Percentiles rank a stretch among this genome's conserved stretches.
Evolutionary conservation across 805 yeast species (phyloP).

Genomic region (Yarrowia sp.): DNA sequence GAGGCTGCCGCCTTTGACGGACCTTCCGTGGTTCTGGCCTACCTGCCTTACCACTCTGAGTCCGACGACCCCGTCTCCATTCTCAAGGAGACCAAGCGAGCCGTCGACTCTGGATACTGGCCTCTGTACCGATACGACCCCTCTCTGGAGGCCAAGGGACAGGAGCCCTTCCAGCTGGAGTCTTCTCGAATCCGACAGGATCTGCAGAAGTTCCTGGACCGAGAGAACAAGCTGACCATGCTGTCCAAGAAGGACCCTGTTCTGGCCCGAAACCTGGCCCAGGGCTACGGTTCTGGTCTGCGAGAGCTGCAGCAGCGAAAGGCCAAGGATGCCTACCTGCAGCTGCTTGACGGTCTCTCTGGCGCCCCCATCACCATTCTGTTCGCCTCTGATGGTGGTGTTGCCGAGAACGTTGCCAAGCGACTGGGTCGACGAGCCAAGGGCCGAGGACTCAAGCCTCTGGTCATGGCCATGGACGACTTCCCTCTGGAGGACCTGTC

Average conservation of each 20-base stretch:
- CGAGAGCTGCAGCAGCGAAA: constrained; percentile 57
- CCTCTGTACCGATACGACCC: constrained; percentile 90
- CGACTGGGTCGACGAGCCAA: constrained; percentile 74
- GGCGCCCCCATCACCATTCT: constrained; percentile 90
- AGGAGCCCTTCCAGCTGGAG: constrained; percentile 71
- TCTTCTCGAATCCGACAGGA: constrained; percentile 77
- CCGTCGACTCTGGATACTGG: constrained; percentile 95
- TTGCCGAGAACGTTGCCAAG: constrained; percentile 77
- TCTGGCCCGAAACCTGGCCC: constrained; percentile 67
- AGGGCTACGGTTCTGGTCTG: constrained; percentile 58
- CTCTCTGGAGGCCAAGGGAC: constrained; percentile 44
- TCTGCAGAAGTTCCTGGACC: constrained; percentile 73
- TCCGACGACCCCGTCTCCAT: constrained; percentile 62
- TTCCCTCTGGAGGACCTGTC: constrained; percentile 68
- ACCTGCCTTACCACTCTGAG: constrained; percentile 71
- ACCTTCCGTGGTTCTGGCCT: constrained; percentile 87
- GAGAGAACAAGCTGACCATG: constrained; percentile 82
- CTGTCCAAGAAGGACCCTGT: constrained; percentile 68
- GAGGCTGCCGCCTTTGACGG: constrained; percentile 91
- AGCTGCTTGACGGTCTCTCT: constrained; percentile 76
- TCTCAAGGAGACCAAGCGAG: constrained; percentile 78
- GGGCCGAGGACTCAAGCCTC: constrained; percentile 70
- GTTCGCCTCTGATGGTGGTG: constrained; percentile 91
- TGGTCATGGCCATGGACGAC: constrained; percentile 68
- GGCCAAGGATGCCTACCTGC: constrained; percentile 73